Conservation (phyloP, 805 yeast genomes). For the Diddensiella caesifluorescens region DNA sequence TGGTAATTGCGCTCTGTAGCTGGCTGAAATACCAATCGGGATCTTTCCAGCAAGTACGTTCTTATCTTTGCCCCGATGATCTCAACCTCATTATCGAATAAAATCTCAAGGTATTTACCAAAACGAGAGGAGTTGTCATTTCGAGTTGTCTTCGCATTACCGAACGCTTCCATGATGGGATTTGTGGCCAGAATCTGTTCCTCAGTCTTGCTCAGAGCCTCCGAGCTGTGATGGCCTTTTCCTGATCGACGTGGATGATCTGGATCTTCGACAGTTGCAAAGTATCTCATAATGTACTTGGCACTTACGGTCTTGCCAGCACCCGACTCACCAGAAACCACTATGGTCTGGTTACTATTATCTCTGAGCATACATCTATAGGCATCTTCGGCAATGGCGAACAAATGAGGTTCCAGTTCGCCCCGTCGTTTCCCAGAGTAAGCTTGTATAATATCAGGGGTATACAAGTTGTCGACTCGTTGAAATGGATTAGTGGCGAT, state of each 20-base stretch:
- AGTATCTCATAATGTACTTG: slow-evolving; percentile 94
- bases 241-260: slow-evolving; percentile 29
- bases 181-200: slow-evolving; percentile 93
- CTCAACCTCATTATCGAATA: slow-evolving; percentile 66
- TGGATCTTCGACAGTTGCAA: slow-evolving; percentile 80
- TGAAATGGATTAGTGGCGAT: slow-evolving; percentile 97
- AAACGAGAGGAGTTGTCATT: slow-evolving; percentile 97
- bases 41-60: slow-evolving; percentile 87
- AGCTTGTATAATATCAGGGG: slow-evolving; percentile 89
- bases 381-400: slow-evolving; percentile 97
- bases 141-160: slow-evolving; percentile 96
- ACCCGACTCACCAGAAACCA: slow-evolving; percentile 96
- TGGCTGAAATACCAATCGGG: slow-evolving; percentile 92
- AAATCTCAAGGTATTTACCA: slow-evolving; percentile 90
- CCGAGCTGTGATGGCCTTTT: slow-evolving; percentile 25
- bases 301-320: slow-evolving; percentile 99
- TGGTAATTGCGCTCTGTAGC: slow-evolving; percentile 88
- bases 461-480: slow-evolving; percentile 81
- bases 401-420: slow-evolving; percentile 93
- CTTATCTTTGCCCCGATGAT: slow-evolving; percentile 94
- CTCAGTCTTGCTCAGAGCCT: slow-evolving; percentile 85
- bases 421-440: slow-evolving; percentile 91
- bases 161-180: slow-evolving; percentile 97
- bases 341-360: slow-evolving; percentile 84
- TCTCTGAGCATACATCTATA: slow-evolving; percentile 90